Evolutionary conservation across 2,329 filamentous ascomycete species (phyloP).

Genomic region (Penicillium sp.): DNA sequence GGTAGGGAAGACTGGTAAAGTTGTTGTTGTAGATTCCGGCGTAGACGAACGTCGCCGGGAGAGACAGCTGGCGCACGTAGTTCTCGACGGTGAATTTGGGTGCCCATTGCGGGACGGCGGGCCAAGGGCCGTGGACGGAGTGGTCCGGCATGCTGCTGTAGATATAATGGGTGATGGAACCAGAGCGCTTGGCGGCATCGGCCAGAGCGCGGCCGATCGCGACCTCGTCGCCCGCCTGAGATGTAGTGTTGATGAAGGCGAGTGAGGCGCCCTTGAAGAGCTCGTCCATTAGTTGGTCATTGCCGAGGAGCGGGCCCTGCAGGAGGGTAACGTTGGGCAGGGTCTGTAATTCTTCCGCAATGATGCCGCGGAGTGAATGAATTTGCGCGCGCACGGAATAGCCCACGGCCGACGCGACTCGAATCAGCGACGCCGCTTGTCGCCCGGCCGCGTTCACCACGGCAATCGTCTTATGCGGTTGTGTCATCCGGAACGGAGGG

Average conservation of each 20-base stretch:
- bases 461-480: conserved; percentile 71
- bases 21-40: conserved; percentile 99
- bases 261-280: conserved; percentile 80
- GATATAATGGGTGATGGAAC: conserved; percentile 78
- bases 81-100: conserved; percentile 90
- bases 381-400: conserved; percentile 91
- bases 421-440: conserved; percentile 90
- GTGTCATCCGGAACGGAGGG: conserved; percentile 35
- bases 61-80: conserved; percentile 74
- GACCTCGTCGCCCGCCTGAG: conserved; percentile 84
- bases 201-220: conserved; percentile 83
- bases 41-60: conserved; percentile 90
- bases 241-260: conserved; percentile 96
- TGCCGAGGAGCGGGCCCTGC: conserved; percentile 64
- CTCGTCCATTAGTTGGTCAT: conserved; percentile 65
- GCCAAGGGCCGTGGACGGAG: conserved; percentile 75
- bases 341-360: conserved; percentile 76
- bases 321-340: conserved; percentile 76
- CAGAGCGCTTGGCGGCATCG: conserved; percentile 78
- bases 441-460: conserved; percentile 94
- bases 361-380: conserved; percentile 77
- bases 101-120: conserved; percentile 81
- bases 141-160: conserved; percentile 98
- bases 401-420: conserved; percentile 87
- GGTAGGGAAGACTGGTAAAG: conserved; percentile 88